Evolutionary conservation across 2,329 filamentous ascomycete genomes (phyloP).

Genomic region (Xylaria sp.): DNA sequence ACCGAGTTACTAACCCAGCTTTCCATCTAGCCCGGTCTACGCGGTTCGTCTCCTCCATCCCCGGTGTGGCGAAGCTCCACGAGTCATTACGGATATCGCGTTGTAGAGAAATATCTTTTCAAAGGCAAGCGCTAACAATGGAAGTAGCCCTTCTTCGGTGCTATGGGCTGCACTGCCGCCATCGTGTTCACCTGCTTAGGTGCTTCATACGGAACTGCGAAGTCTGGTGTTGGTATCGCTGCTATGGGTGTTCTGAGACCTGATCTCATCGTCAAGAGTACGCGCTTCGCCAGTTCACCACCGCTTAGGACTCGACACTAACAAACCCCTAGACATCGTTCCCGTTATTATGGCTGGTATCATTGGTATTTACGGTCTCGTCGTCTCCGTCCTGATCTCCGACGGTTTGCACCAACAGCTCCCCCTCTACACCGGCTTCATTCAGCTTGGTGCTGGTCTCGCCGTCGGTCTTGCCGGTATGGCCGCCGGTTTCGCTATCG

Average conservation of each 20-base stretch:
- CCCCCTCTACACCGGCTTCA: conserved; percentile 83
- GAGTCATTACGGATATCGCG: conserved; percentile 17
- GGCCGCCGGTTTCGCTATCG: conserved; percentile 86
- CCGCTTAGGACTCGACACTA: conserved; percentile 37
- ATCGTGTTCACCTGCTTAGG: conserved; percentile 97
- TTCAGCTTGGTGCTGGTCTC: conserved; percentile 85
- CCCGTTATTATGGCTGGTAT: conserved; percentile 99
- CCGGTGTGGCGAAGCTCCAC: conserved; percentile 42
- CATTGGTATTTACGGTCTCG: conserved; percentile 97
- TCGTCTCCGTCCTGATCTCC: conserved; percentile 88
- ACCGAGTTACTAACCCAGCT: conserved; percentile 41
- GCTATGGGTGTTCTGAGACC: conserved; percentile 98
- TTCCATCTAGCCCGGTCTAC: conserved; percentile 84
- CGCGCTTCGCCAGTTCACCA: conserved; percentile 50
- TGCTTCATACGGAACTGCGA: conserved; percentile 97
- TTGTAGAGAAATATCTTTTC: conserved; percentile 53
- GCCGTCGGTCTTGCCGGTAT: conserved; percentile 84
- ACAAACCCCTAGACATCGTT: conserved; percentile 79
- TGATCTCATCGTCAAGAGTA: conserved; percentile 99
- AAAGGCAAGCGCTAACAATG: conserved; percentile 41
- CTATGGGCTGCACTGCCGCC: conserved; percentile 86
- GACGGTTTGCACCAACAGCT: conserved; percentile 78
- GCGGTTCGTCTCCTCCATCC: conserved; percentile 78
- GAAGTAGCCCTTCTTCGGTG: conserved; percentile 77
- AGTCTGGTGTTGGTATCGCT: conserved; percentile 98